Base-by-base conservation (phyloP, 768 basidiomycete species). In the Boletus rubropictus region DNA sequence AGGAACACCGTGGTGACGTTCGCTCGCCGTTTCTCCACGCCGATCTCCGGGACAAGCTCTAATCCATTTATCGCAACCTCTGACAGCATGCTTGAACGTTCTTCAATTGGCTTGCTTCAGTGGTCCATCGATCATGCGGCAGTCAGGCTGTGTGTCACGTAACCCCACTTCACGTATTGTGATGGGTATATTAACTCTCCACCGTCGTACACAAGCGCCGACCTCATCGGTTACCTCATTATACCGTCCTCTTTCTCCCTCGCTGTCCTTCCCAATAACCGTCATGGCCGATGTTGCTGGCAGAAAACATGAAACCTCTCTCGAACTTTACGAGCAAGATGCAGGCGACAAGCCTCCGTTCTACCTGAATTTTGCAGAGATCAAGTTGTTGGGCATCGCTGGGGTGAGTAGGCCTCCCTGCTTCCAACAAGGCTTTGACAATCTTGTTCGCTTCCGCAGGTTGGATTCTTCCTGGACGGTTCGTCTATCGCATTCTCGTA, bases 381-480 rank as follows among this genome's bases (percentile, higher is more conserved):
- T 81, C 43, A 84, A 84, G 62, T 59, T 85, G 33, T 65, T 84
- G 24, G 71, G 75, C 31, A 81, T 84, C 48, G 73, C 81, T 43
- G 82, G 81, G 7, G 80, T 82, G 49, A 52, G 77, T 67, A 4
- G 7, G 12, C 3, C 1, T 17, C 14, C 7, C 25, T 35, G 12
- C 28, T n/a, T 32, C 40, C 25, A 17, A 43, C 14, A 3, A 20
- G 4, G 5, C 44, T 33, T 41, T 44, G 44, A 53, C 21, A 18
- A 33, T 38, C 24, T 39, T 15, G 27, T 25, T 37, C 31, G 25
- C 28, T 45, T 18, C 14, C 24, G 1, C 47, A 82, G 81, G 77
- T 83, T 42, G 83, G 83, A 7, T 84, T 84, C 64, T 84, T 85
- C 69, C 68, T 85, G 28, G 83, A 85, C 61, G 82, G 82, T 82